Conservation (phyloP, 2,329 filamentous ascomycete genomes). For the Colletotrichum sp. region DNA sequence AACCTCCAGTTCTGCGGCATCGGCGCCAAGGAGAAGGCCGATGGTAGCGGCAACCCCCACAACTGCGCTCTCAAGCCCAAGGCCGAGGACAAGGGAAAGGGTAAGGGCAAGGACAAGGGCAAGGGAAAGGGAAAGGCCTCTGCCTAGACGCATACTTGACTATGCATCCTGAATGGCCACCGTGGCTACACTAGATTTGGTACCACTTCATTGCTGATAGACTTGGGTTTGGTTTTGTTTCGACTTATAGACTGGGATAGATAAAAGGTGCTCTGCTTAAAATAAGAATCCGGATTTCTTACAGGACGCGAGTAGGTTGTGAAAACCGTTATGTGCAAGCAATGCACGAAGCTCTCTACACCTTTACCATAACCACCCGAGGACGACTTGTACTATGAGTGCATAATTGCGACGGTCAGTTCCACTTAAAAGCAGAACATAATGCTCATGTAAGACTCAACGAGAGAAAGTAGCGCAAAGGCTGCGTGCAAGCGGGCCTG, state of each 20-base stretch:
- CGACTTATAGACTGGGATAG: background rate
- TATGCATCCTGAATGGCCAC: background rate
- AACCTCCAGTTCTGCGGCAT: background rate
- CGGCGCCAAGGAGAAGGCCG: background rate
- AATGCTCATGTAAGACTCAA: rapidly evolving
- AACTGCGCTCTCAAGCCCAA: background rate
- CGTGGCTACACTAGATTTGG: background rate
- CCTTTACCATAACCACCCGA: rapidly evolving
- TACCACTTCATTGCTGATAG: background rate
- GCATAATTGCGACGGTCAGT: too few species aligned
- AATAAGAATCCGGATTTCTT: background rate
- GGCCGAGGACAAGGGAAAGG: background rate
- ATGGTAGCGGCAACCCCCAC: background rate
- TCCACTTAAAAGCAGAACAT: background rate
- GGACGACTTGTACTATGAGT: too few species aligned
- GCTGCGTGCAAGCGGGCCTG: background rate
- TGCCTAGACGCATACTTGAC: background rate
- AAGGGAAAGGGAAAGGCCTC: background rate
- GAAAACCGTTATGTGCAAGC: background rate
- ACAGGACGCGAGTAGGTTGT: background rate
- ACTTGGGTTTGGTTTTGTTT: background rate
- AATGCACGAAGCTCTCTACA: background rate
- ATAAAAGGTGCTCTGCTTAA: background rate
- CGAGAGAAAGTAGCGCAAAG: background rate
- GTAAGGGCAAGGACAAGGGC: background rate